These are phyloP conservation scores for Candida pini DNA, from an alignment of 805 yeast species.

Conservation along the genomic window DNA sequence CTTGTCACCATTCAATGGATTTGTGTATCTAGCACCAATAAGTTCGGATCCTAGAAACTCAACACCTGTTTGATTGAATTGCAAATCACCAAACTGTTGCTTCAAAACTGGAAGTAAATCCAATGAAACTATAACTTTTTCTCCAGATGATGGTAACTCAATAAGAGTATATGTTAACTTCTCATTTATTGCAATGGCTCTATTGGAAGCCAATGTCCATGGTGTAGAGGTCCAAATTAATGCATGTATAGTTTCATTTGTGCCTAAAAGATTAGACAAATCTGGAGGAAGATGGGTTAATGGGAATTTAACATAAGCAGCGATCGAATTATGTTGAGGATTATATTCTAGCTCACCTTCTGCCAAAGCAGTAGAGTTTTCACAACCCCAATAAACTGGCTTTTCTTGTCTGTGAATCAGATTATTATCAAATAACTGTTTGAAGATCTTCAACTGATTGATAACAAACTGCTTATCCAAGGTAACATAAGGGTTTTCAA, in stretches of 20 bases:
- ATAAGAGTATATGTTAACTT: constrained; percentile 53
- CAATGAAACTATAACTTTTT: constrained; percentile 48
- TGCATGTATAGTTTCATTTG: constrained; percentile 21
- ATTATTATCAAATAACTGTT: constrained; percentile 55
- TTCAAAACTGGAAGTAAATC: constrained; percentile 37
- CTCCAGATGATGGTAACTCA: constrained; percentile 30
- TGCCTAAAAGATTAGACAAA: constrained; percentile 17
- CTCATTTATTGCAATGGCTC: constrained; percentile 70
- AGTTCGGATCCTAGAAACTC: constrained; percentile 39
- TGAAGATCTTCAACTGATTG: constrained; percentile 68
- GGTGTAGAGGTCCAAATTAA: constrained; percentile 98
- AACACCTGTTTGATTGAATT: constrained; percentile 17
- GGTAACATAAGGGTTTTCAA: constrained; percentile 69
- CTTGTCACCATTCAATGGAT: constrained; percentile 43
- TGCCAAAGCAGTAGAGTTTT: constrained; percentile 88
- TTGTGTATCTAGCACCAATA: constrained; percentile 40
- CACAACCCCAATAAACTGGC: constrained; percentile 98
- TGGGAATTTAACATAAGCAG: constrained; percentile 69
- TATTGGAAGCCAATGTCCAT: constrained; percentile 90
- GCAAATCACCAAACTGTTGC: constrained; percentile 21
- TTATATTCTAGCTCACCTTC: constrained; percentile 94
- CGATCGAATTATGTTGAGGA: constrained; percentile 58
- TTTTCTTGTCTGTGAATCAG: constrained; percentile 78
- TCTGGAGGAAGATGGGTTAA: constrained; percentile 24
- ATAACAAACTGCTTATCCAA: constrained; percentile 66